A percentile compares a stretch with the other conserved stretches of the same genome.
Conservation (phyloP, 306 rosid species). For the Medicago lupulina region DNA sequence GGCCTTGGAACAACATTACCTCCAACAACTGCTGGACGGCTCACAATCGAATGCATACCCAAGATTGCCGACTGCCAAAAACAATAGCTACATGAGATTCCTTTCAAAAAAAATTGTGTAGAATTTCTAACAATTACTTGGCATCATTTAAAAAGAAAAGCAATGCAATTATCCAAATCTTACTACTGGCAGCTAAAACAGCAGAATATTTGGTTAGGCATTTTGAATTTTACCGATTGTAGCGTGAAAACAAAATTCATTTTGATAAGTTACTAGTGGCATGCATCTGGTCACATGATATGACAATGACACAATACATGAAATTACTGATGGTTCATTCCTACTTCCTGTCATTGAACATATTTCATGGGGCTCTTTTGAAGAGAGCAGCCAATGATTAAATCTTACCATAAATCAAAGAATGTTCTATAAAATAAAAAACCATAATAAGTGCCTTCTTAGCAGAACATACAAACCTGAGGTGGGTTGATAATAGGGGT, state of each 20-base stretch:
- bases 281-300: slow-evolving; percentile 11
- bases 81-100: slow-evolving; percentile 20
- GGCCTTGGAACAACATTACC: slow-evolving; percentile 75
- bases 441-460: background rate
- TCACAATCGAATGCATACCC: slow-evolving; percentile 88
- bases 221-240: background rate
- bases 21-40: slow-evolving; percentile 74
- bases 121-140: background rate
- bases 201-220: no score
- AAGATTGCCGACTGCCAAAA: slow-evolving; percentile 76
- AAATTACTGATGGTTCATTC: background rate
- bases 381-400: slow-evolving; percentile 4
- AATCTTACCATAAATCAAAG: background rate
- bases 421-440: slow-evolving; percentile 4
- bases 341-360: slow-evolving; percentile 28
- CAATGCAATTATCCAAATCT: background rate
- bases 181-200: background rate
- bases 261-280: slow-evolving; percentile 4
- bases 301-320: background rate
- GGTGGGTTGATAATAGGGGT: slow-evolving; percentile 90
- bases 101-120: background rate
- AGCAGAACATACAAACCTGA: slow-evolving; percentile 58
- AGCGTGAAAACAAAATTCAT: slow-evolving; percentile 12
- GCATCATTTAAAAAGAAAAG: slow-evolving; percentile 2
- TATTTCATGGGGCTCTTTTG: background rate